Conservation (phyloP, 495 filamentous ascomycete species). For the Penicillium soppii region DNA sequence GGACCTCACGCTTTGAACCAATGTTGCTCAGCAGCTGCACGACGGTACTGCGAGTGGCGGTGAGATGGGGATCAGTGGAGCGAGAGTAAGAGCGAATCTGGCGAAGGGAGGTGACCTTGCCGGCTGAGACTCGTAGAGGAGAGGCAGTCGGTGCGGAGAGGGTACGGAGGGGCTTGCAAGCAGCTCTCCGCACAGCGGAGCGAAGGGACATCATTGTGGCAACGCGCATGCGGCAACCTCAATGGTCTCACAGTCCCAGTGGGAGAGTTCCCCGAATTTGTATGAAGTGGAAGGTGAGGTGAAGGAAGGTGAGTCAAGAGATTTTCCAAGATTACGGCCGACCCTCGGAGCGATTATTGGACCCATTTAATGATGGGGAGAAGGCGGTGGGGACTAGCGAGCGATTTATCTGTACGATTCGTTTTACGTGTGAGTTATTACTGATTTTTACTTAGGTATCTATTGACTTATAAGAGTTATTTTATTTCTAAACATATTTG, state of each 20-base stretch:
- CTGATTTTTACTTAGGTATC: neutral
- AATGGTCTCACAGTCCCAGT: constrained; percentile 24
- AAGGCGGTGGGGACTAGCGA: constrained; percentile 15
- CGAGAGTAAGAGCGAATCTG: constrained; percentile 48
- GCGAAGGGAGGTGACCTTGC: constrained; percentile 23
- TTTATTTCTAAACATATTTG: neutral
- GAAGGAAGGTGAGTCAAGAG: constrained; percentile 17
- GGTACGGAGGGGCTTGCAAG: constrained; percentile 46
- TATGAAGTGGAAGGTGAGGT: constrained; percentile 13
- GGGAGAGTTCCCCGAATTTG: constrained; percentile 14
- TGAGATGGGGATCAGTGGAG: constrained; percentile 45
- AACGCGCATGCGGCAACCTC: constrained; percentile 53
- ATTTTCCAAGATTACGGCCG: constrained; percentile 33
- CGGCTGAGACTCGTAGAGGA: constrained; percentile 29
- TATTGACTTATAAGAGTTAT: neutral
- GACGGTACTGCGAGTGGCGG: constrained; percentile 79
- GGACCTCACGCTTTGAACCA: constrained; percentile 93
- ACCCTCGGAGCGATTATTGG: constrained; percentile 24
- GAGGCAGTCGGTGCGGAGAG: constrained; percentile 44
- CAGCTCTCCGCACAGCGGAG: constrained; percentile 53
- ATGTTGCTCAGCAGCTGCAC: constrained; percentile 95
- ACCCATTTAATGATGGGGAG: constrained; percentile 12
- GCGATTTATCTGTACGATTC: constrained; percentile 14
- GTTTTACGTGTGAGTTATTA: neutral
- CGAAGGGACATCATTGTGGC: constrained; percentile 50